A percentile compares a stretch with the other conserved stretches of the same genome.
These are phyloP conservation scores for Mucor circinelloides DNA, from an alignment of 371 early-diverging fungal genomes.

Conservation along the genomic window DNA sequence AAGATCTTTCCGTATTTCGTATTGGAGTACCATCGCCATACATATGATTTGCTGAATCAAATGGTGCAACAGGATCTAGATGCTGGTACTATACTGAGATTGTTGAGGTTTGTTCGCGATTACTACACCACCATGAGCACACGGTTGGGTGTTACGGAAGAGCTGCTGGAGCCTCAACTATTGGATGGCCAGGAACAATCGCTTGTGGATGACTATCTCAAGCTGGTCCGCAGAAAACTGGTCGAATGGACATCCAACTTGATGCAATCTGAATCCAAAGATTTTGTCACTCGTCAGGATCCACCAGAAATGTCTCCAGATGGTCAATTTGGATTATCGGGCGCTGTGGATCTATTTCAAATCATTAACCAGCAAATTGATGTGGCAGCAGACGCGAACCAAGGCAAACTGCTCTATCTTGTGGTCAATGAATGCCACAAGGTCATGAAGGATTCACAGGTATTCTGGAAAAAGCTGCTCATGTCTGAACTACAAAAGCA, in stretches of 20 bases:
- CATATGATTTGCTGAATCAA: constrained; percentile 76
- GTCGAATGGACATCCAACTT: constrained; percentile 91
- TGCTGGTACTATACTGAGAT: constrained; percentile 76
- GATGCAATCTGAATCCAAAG: constrained; percentile 79
- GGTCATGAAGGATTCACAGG: constrained; percentile 80
- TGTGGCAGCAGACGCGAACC: constrained; percentile 79
- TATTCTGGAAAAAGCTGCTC: constrained; percentile 76
- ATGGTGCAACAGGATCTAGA: constrained; percentile 77
- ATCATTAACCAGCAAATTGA: constrained; percentile 97
- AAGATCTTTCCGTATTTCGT: constrained; percentile 92
- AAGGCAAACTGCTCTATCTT: constrained; percentile 84
- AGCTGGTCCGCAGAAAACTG: constrained; percentile 82
- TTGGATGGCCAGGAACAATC: constrained; percentile 92
- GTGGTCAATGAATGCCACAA: constrained; percentile 86
- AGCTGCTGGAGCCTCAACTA: constrained; percentile 87
- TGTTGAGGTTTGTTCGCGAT: constrained; percentile 89
- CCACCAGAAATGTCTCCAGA: constrained; percentile 82
- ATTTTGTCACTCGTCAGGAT: constrained; percentile 72
- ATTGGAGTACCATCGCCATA: constrained; percentile 89
- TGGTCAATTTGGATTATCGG: constrained; percentile 79
- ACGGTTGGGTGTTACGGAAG: constrained; percentile 86
- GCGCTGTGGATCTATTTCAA: constrained; percentile 88
- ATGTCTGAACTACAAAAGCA: constrained; percentile 76
- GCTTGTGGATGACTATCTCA: constrained; percentile 85
- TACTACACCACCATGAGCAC: constrained; percentile 88